A percentile compares a stretch with the other conserved stretches of the same genome.
phyloP scores from a whole-genome alignment of 1,284 basidiomycete species.

The Polyporus tsugae region DNA sequence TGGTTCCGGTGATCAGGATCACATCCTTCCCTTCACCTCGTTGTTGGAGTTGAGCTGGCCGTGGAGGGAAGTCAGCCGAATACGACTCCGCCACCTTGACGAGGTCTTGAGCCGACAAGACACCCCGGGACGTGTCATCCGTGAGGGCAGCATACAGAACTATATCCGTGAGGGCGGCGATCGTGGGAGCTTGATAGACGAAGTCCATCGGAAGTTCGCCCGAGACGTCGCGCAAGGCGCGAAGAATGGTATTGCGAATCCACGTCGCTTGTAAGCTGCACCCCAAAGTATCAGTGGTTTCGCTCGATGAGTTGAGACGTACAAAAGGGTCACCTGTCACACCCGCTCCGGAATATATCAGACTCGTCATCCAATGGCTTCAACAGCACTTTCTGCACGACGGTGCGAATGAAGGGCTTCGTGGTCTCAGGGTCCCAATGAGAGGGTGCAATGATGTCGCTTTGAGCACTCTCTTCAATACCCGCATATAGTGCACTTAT shows the following conservation, averaged over 20 bases:
- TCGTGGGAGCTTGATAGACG: constrained; percentile 47
- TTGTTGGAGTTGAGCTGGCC: neutral
- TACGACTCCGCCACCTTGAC: constrained; percentile 18
- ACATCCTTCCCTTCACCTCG: constrained; percentile 14
- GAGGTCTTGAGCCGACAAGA: constrained; percentile 24
- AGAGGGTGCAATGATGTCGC: constrained; percentile 35
- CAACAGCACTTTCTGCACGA: constrained; percentile 40
- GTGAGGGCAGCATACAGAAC: constrained; percentile 24
- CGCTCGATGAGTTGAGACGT: neutral
- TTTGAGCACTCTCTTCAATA: constrained; percentile 35
- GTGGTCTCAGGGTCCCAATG: constrained; percentile 38
- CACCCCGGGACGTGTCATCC: constrained; percentile 29
- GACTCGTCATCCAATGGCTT: constrained; percentile 41
- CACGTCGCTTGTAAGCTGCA: constrained; percentile 44
- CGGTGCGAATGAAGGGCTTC: constrained; percentile 40
- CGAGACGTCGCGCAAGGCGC: constrained; percentile 34
- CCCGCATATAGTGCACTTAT: constrained; percentile 38
- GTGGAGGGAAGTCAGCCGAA: constrained; percentile 8
- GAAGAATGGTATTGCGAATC: constrained; percentile 44
- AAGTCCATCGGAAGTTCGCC: constrained; percentile 39
- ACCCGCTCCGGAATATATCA: constrained; percentile 52
- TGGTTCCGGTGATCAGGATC: constrained; percentile 40
- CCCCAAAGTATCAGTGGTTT: neutral
- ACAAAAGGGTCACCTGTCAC: constrained; percentile 47
- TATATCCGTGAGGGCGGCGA: constrained; percentile 39